phyloP scores from a whole-genome alignment of 495 filamentous ascomycete species.

The Delitschia confertaspora region DNA sequence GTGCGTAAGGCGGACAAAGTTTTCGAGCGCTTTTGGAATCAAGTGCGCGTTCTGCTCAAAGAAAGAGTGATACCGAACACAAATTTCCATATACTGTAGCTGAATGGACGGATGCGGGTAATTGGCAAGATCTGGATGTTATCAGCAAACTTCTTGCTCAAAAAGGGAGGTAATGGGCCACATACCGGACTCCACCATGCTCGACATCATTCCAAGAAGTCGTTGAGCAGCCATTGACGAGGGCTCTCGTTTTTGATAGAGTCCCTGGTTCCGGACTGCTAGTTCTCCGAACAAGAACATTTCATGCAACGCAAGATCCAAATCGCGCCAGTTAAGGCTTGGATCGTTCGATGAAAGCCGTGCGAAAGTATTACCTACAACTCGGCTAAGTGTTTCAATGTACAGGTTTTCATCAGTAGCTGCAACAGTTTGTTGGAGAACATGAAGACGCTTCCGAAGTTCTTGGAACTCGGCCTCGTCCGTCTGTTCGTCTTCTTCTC shows the following conservation, averaged over 20 bases:
- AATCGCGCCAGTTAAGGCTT: slow-evolving; percentile 84
- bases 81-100: slow-evolving; percentile 96
- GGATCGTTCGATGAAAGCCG: slow-evolving; percentile 59
- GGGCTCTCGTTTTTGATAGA: slow-evolving; percentile 73
- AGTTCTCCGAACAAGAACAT: slow-evolving; percentile 95
- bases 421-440: slow-evolving; percentile 83
- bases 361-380: slow-evolving; percentile 76
- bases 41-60: slow-evolving; percentile 72
- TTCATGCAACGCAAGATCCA: slow-evolving; percentile 93
- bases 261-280: slow-evolving; percentile 70
- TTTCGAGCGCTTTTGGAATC: slow-evolving; percentile 80
- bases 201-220: slow-evolving; percentile 80
- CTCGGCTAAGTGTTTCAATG: slow-evolving; percentile 69
- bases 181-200: slow-evolving; percentile 87
- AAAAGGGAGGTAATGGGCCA: not conserved
- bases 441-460: slow-evolving; percentile 75
- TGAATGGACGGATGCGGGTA: slow-evolving; percentile 87
- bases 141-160: too few species aligned
- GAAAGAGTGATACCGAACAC: slow-evolving; percentile 85
- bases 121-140: slow-evolving; percentile 57
- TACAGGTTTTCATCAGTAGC: slow-evolving; percentile 77
- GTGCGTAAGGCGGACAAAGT: slow-evolving; percentile 83
- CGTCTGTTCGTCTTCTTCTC: slow-evolving; percentile 84
- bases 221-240: slow-evolving; percentile 64
- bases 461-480: slow-evolving; percentile 99